Evolutionary conservation across 768 basidiomycete species (phyloP).

Genomic region (Imleria badia): DNA sequence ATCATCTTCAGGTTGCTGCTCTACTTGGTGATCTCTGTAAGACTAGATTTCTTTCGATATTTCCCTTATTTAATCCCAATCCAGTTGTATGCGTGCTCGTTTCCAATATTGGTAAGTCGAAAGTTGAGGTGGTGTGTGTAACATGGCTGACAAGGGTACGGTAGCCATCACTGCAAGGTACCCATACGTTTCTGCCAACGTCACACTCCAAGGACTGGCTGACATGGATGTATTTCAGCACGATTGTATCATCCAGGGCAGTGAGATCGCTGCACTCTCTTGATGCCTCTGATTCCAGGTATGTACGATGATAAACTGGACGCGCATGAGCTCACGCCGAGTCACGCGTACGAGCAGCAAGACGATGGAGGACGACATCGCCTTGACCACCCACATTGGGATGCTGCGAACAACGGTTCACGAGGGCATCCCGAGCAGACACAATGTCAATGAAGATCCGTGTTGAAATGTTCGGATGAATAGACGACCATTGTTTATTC

Average conservation of each 20-base stretch:
- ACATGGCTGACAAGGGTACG: neutral
- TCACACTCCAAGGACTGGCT: neutral
- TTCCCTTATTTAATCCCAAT: neutral
- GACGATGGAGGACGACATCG: neutral
- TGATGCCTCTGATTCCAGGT: neutral
- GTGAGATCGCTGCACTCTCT: constrained; percentile 5
- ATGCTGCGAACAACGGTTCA: neutral
- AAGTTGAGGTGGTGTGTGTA: neutral
- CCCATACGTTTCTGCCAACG: neutral
- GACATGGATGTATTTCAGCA: constrained; percentile 1
- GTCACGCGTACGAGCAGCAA: neutral
- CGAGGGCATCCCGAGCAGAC: neutral
- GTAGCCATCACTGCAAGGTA: constrained; percentile 14
- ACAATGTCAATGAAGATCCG: neutral
- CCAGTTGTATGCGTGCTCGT: neutral
- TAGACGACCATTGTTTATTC: neutral
- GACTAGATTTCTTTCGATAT: neutral
- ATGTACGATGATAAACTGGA: neutral
- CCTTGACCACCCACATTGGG: constrained; percentile 9
- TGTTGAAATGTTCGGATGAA: neutral
- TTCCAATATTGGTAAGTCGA: constrained; percentile 2
- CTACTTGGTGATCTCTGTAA: constrained; percentile 1
- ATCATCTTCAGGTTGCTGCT: constrained; percentile 4
- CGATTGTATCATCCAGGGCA: constrained; percentile 12
- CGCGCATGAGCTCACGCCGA: neutral